Evolutionary conservation across 768 basidiomycete species (phyloP).

Genomic region (Mycena polygramma): DNA sequence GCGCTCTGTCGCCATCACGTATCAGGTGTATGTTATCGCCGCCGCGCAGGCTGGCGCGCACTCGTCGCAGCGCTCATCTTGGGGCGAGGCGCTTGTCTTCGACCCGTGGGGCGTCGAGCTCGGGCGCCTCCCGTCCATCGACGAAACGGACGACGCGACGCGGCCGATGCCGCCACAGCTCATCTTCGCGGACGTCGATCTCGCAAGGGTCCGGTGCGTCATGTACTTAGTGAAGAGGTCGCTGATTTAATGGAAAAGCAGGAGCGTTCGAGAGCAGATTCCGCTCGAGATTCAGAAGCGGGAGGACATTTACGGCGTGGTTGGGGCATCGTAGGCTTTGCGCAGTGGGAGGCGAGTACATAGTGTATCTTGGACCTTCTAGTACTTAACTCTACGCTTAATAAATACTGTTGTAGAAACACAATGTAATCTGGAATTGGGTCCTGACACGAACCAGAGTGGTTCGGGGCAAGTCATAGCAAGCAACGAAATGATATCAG

Average conservation of each 20-base stretch:
- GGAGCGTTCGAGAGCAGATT: slow-evolving; percentile 38
- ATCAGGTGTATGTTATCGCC: slow-evolving; percentile 39
- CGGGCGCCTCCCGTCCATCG: slow-evolving; percentile 36
- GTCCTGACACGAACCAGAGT: too few relatives aligned
- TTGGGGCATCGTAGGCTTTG: slow-evolving; percentile 17
- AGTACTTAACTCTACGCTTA: too few relatives aligned
- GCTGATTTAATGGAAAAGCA: not conserved
- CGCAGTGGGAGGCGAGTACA: not conserved
- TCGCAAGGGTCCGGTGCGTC: slow-evolving; percentile 30
- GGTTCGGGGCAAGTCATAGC: too few relatives aligned
- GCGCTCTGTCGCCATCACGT: slow-evolving; percentile 35
- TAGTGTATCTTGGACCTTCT: too few relatives aligned
- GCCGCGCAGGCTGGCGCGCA: slow-evolving; percentile 37
- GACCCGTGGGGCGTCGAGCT: slow-evolving; percentile 38
- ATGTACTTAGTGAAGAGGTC: too few relatives aligned
- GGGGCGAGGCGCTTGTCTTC: slow-evolving; percentile 39
- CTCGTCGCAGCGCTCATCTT: slow-evolving; percentile 30
- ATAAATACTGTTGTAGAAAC: too few relatives aligned
- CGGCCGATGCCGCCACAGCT: slow-evolving; percentile 35
- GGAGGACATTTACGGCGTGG: slow-evolving; percentile 36
- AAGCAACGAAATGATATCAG: too few relatives aligned
- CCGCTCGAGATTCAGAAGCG: slow-evolving; percentile 37
- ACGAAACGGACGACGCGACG: slow-evolving; percentile 33
- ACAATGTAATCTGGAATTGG: too few relatives aligned
- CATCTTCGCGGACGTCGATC: slow-evolving; percentile 33